phyloP scores from a whole-genome alignment of 2,329 filamentous ascomycete genomes.

The Cercospora berteroae region DNA sequence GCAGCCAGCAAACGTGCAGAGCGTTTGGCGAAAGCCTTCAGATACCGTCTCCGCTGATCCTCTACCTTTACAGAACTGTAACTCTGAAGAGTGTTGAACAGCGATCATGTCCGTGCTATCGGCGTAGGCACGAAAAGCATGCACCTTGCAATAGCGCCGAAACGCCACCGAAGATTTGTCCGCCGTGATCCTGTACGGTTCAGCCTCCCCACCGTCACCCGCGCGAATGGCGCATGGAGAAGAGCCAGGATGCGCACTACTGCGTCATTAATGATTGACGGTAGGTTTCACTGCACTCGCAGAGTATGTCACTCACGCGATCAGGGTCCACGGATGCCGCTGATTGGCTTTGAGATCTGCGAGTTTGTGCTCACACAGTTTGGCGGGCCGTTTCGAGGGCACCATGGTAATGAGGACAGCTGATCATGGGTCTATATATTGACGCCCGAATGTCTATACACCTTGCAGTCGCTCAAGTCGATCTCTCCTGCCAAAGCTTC shows the following conservation, averaged over 20 bases:
- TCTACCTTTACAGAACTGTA: not conserved
- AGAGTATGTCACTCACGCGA: constrained; percentile 4
- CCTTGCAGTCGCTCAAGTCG: not conserved
- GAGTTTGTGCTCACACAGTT: not conserved
- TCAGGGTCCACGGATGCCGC: not conserved
- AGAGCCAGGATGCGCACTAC: constrained; percentile 6
- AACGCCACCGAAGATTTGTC: constrained; percentile 24
- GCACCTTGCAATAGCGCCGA: constrained; percentile 20
- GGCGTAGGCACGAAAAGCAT: constrained; percentile 19
- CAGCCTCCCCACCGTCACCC: constrained; percentile 9
- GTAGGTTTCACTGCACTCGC: not conserved
- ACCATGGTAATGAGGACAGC: constrained; percentile 3
- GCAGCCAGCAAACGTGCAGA: not conserved
- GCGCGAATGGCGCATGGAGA: constrained; percentile 16
- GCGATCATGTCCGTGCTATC: constrained; percentile 13
- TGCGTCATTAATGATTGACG: constrained; percentile 13
- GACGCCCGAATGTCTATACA: not conserved
- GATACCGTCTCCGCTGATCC: constrained; percentile 8
- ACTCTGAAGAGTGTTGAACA: constrained; percentile 3
- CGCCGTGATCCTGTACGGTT: constrained; percentile 15
- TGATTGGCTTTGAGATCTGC: constrained; percentile 6
- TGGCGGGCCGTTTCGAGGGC: not conserved
- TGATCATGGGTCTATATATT: constrained; percentile 2
- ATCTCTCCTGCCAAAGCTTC: not conserved
- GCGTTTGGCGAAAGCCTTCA: constrained; percentile 4